Conservation (phyloP, 1,139 yeast species). For the Geotrichum reessii region DNA sequence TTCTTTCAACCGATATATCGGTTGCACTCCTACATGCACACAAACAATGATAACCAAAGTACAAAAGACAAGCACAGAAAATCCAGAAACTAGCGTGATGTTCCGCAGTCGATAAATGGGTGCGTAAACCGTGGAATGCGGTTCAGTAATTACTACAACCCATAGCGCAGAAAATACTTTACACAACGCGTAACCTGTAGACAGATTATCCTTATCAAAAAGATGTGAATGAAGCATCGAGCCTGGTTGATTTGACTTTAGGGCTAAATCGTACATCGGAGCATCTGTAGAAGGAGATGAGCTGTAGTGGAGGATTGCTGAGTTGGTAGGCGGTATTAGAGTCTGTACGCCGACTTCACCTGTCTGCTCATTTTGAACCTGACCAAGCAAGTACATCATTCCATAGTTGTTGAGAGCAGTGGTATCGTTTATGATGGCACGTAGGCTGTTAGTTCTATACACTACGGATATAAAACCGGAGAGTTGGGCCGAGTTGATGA, state of each 20-base stretch:
- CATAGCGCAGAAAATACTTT: constrained; percentile 53
- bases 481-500: constrained; percentile 52
- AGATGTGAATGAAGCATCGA: constrained; percentile 45
- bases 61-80: constrained; percentile 74
- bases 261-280: constrained; percentile 9
- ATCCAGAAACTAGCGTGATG: constrained; percentile 70
- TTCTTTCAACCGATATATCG: constrained; percentile 71
- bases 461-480: constrained; percentile 71
- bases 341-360: background rate
- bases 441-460: constrained; percentile 52
- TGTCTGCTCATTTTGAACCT: background rate
- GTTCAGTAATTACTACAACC: constrained; percentile 73
- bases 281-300: background rate
- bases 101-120: constrained; percentile 60
- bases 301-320: background rate
- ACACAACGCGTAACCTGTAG: constrained; percentile 58
- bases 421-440: constrained; percentile 47
- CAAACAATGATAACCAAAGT: constrained; percentile 70
- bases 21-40: constrained; percentile 80
- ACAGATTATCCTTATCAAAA: constrained; percentile 44
- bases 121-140: constrained; percentile 51
- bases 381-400: constrained; percentile 38
- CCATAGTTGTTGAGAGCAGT: constrained; percentile 41
- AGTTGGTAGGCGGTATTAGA: constrained; percentile 11
- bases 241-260: constrained; percentile 39